These are phyloP conservation scores for Polygonum maritimum DNA, from an alignment of 148 eudicot genomes.

Conservation along the genomic window DNA sequence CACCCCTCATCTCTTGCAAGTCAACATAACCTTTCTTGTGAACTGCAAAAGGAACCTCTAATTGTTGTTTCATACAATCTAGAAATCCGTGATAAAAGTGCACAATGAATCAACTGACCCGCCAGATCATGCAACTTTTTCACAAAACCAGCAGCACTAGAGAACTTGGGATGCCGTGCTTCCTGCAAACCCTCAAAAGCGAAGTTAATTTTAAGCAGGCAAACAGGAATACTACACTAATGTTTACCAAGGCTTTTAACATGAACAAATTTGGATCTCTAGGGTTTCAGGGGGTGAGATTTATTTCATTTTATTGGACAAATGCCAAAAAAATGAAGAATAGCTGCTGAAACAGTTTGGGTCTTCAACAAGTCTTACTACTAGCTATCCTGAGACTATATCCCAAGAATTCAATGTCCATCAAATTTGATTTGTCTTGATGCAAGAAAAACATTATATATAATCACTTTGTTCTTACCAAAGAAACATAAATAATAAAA, in stretches of 20 bases:
- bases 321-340: not conserved
- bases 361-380: not conserved
- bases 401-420: not conserved
- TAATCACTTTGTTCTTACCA: not conserved
- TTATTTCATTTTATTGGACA: no score
- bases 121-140: constrained; percentile 55
- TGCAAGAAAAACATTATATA: not conserved
- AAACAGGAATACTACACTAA: not conserved
- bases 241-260: not conserved
- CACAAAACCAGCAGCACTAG: constrained; percentile 43
- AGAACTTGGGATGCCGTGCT: constrained; percentile 29
- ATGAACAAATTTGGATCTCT: not conserved
- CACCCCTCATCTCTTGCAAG: constrained; percentile 35
- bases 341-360: not conserved
- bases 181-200: constrained; percentile 28
- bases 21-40: constrained; percentile 59
- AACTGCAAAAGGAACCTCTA: constrained; percentile 24
- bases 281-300: not conserved
- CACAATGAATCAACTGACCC: constrained; percentile 22
- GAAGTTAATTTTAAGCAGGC: not conserved
- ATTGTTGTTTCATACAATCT: not conserved
- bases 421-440: not conserved
- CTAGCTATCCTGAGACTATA: not conserved
- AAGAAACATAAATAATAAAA: not conserved
- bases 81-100: not conserved